Conservation (phyloP, 2,329 filamentous ascomycete species). For the Cryphonectria japonica region DNA sequence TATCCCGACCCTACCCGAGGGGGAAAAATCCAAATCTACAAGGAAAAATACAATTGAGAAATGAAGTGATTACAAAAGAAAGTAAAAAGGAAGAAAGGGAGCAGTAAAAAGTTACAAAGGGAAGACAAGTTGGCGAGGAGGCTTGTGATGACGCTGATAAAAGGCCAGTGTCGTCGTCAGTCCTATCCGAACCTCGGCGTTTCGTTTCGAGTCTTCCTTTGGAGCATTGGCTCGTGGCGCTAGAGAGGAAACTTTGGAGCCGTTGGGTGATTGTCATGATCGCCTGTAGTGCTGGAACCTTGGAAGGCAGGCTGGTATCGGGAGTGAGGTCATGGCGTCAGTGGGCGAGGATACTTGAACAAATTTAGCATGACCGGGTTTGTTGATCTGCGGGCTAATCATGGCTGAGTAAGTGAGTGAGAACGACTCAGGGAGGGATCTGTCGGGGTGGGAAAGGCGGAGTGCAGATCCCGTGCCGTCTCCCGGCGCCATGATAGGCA, state of each 20-base stretch:
- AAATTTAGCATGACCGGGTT: background rate
- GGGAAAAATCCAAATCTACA: too few species aligned
- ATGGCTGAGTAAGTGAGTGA: background rate
- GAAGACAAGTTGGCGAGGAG: background rate
- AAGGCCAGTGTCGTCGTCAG: background rate
- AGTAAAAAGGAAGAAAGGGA: background rate
- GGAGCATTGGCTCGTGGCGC: background rate
- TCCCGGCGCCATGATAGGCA: background rate
- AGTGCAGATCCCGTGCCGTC: slow-evolving; percentile 6
- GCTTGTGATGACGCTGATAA: background rate
- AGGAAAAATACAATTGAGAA: background rate
- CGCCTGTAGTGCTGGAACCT: background rate
- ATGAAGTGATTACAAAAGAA: background rate
- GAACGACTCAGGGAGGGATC: background rate
- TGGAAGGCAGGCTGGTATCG: background rate
- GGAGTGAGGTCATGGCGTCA: slow-evolving; percentile 1
- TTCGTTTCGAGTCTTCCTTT: background rate
- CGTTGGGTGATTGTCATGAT: background rate
- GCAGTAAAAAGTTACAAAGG: background rate
- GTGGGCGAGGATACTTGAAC: background rate
- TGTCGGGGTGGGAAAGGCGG: slow-evolving; percentile 8
- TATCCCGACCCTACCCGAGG: background rate
- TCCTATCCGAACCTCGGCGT: background rate
- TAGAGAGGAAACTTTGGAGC: background rate
- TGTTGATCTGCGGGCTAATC: background rate